Evolutionary conservation across 495 filamentous ascomycete species (phyloP).

Genomic region (Tuber magnatum): DNA sequence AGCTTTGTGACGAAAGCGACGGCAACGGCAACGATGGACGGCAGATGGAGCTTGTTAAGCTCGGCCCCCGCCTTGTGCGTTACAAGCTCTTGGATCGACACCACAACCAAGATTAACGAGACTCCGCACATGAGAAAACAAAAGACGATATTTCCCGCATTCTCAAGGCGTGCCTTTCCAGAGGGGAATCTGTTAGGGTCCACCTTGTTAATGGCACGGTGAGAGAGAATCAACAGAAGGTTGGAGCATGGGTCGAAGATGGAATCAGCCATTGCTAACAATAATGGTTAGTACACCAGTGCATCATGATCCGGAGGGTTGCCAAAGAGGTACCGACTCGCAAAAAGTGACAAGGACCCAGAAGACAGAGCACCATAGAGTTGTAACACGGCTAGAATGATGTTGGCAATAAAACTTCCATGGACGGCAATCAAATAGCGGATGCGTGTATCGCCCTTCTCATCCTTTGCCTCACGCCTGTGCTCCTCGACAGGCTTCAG

Average conservation of each 20-base stretch:
- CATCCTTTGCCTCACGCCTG: slow-evolving; percentile 66
- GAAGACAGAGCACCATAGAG: slow-evolving; percentile 83
- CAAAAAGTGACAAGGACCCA: slow-evolving; percentile 86
- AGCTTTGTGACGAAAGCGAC: slow-evolving; percentile 81
- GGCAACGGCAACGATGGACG: slow-evolving; percentile 79
- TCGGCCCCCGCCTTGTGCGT: slow-evolving; percentile 41
- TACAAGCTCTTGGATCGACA: slow-evolving; percentile 65
- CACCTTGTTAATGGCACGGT: slow-evolving; percentile 80
- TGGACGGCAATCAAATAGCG: slow-evolving; percentile 75
- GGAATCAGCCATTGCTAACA: slow-evolving; percentile 74
- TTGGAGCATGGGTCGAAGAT: slow-evolving; percentile 94
- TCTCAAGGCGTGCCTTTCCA: slow-evolving; percentile 91
- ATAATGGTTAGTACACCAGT: background rate
- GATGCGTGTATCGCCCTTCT: slow-evolving; percentile 60
- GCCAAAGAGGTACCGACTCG: slow-evolving; percentile 45
- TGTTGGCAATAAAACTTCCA: slow-evolving; percentile 81
- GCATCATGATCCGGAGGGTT: background rate
- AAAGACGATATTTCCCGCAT: slow-evolving; percentile 92
- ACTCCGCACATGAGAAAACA: slow-evolving; percentile 94
- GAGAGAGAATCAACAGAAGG: slow-evolving; percentile 75
- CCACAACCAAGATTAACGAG: slow-evolving; percentile 81
- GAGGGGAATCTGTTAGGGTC: slow-evolving; percentile 86
- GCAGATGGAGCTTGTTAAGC: slow-evolving; percentile 63
- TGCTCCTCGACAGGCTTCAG: slow-evolving; percentile 93
- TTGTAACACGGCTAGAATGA: slow-evolving; percentile 70